phyloP scores from a whole-genome alignment of 768 basidiomycete genomes.

The Cystobasidium onofrii region DNA sequence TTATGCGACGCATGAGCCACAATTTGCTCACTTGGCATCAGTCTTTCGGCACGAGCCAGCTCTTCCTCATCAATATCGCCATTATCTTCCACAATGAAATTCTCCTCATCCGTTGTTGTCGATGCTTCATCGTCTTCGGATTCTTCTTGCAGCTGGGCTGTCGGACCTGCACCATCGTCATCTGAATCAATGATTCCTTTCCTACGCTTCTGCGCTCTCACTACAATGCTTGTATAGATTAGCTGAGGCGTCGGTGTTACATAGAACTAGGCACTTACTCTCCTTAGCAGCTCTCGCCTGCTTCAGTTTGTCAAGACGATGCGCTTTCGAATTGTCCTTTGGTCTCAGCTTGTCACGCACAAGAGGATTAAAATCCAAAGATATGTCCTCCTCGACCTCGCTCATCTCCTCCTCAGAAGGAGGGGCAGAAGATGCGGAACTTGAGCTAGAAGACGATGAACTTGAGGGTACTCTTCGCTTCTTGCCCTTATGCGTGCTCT shows the following conservation, averaged over 20 bases:
- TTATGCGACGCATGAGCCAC: no score
- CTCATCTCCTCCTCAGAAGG: background rate
- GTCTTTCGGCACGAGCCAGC: background rate
- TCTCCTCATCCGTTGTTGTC: background rate
- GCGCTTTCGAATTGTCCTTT: constrained; percentile 14
- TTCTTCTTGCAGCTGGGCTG: background rate
- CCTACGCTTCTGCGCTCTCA: background rate
- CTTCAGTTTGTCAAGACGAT: constrained; percentile 23
- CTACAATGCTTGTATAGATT: no score
- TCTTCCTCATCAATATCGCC: constrained; percentile 21
- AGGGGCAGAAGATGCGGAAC: background rate
- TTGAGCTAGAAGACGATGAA: constrained; percentile 7
- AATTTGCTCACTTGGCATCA: constrained; percentile 3
- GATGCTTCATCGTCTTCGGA: background rate
- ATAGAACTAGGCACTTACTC: background rate
- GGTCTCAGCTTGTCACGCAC: constrained; percentile 25
- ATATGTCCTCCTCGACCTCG: constrained; percentile 10
- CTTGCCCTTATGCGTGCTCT: background rate
- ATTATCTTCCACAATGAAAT: constrained; percentile 7
- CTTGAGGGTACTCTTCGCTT: background rate
- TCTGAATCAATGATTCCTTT: constrained; percentile 29
- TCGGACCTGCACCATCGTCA: background rate
- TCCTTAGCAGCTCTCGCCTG: constrained; percentile 13
- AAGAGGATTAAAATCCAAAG: constrained; percentile 6
- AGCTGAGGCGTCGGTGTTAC: background rate